Conservation (phyloP, 1,139 yeast species). For the Saccharomycopsis hybrid region DNA sequence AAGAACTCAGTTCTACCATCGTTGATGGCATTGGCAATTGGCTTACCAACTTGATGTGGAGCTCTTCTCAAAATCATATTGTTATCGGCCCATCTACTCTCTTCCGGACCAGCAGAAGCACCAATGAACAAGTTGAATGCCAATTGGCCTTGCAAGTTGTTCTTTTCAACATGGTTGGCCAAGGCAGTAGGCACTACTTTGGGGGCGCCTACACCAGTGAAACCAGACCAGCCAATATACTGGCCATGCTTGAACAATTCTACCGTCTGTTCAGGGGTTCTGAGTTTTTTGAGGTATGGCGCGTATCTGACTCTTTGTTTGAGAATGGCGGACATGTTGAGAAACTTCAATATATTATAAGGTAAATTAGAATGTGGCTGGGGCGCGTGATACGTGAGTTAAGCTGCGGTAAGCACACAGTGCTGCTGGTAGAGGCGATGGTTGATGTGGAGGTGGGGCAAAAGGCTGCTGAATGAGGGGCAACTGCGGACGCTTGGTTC, state of each 20-base stretch:
- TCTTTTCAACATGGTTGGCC: slow-evolving; percentile 82
- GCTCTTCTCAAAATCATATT: slow-evolving; percentile 84
- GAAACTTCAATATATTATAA: too few species aligned
- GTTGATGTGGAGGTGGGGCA: too few species aligned
- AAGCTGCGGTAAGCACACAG: too few species aligned
- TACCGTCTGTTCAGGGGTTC: slow-evolving; percentile 74
- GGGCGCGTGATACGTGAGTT: too few species aligned
- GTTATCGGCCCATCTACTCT: slow-evolving; percentile 87
- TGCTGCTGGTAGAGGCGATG: too few species aligned
- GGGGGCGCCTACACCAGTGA: slow-evolving; percentile 98
- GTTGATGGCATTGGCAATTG: slow-evolving; percentile 85
- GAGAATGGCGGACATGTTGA: slow-evolving; percentile 61
- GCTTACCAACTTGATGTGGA: slow-evolving; percentile 97
- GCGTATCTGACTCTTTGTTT: slow-evolving; percentile 89
- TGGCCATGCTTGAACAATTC: slow-evolving; percentile 85
- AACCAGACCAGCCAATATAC: slow-evolving; percentile 96
- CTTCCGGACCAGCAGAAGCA: slow-evolving; percentile 97
- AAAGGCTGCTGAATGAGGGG: too few species aligned
- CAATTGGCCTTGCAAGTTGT: slow-evolving; percentile 76
- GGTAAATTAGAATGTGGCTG: too few species aligned
- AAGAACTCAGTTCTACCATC: slow-evolving; percentile 81
- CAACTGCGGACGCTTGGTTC: too few species aligned
- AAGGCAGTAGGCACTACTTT: slow-evolving; percentile 85
- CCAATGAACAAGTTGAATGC: slow-evolving; percentile 92
- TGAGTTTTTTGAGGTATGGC: slow-evolving; percentile 72